Conservation (phyloP, 2,329 filamentous ascomycete genomes). For the Diaporthe humulicola region DNA sequence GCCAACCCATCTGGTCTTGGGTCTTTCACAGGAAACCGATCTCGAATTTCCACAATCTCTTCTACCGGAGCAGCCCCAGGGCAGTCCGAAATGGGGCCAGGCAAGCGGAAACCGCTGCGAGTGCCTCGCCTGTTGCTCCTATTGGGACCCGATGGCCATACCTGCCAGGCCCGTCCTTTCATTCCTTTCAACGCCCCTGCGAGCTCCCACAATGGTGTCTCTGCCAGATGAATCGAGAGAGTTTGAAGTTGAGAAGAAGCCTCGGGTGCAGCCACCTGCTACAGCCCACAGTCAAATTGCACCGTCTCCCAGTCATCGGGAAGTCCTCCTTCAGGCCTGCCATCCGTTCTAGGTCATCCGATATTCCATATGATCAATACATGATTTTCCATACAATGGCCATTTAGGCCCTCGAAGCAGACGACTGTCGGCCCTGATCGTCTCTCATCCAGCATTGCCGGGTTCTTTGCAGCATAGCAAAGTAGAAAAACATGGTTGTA, state of each 20-base stretch:
- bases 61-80: constrained; percentile 25
- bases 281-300: background rate
- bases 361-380: constrained; percentile 25
- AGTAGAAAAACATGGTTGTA: constrained; percentile 34
- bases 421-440: constrained; percentile 18
- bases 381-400: constrained; percentile 36
- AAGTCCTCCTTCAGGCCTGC: constrained; percentile 5
- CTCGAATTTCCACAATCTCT: constrained; percentile 25
- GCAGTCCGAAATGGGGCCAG: background rate
- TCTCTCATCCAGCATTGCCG: constrained; percentile 13
- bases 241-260: constrained; percentile 6
- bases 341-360: constrained; percentile 32
- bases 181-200: constrained; percentile 26
- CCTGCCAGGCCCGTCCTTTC: constrained; percentile 17
- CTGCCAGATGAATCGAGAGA: background rate
- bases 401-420: constrained; percentile 20
- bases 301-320: background rate
- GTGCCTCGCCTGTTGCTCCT: constrained; percentile 10
- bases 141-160: background rate
- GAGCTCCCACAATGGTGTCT: constrained; percentile 11
- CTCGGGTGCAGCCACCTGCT: background rate
- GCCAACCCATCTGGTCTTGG: background rate
- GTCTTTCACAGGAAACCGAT: constrained; percentile 17
- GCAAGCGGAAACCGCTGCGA: background rate
- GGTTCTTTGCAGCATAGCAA: constrained; percentile 25